Conservation (phyloP, 2,329 filamentous ascomycete genomes). For the Trichoderma harzianum region DNA sequence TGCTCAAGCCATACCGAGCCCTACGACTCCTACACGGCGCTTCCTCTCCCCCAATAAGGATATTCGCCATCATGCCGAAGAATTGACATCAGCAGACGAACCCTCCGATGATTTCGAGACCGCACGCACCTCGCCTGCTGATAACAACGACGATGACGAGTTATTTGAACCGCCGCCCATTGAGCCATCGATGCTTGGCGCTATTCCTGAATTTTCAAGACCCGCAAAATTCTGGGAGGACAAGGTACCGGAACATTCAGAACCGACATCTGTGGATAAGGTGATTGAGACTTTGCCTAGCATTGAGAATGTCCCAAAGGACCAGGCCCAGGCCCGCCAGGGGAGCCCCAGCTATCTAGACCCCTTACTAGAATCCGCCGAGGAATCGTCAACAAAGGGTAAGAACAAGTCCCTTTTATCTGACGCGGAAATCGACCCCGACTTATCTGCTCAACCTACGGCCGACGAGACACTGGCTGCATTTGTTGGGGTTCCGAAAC, state of each 20-base stretch:
- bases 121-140: conserved; percentile 18
- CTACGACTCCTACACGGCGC: conserved; percentile 27
- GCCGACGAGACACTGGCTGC: neutral
- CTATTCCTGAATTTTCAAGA: conserved; percentile 16
- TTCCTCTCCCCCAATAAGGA: conserved; percentile 19
- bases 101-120: conserved; percentile 31
- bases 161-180: neutral
- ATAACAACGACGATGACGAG: conserved; percentile 12
- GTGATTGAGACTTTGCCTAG: conserved; percentile 18
- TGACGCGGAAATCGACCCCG: neutral
- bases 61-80: conserved; percentile 28
- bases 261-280: neutral
- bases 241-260: conserved; percentile 17
- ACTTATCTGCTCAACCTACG: neutral
- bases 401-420: conserved; percentile 20
- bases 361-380: conserved; percentile 12
- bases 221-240: conserved; percentile 17
- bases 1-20: conserved; percentile 23
- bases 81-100: conserved; percentile 35
- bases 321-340: neutral
- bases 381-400: conserved; percentile 21
- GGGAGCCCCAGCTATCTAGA: neutral
- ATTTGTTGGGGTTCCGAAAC: neutral
- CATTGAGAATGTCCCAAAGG: conserved; percentile 19
- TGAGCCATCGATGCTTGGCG: conserved; percentile 13